Base-by-base conservation (phyloP, 345 rosid genomes). In the Eutrema heterophyllum region DNA sequence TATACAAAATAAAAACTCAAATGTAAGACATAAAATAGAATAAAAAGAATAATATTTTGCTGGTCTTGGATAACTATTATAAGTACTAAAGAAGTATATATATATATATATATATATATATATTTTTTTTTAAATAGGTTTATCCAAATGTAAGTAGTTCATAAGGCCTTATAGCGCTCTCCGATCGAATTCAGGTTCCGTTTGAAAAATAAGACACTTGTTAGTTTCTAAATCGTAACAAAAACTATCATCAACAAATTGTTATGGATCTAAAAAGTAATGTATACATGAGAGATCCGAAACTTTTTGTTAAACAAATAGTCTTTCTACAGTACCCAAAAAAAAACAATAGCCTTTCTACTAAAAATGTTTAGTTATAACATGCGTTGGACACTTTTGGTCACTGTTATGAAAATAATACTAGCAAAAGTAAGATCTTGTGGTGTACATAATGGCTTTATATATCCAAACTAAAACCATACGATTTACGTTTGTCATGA, bases 401-500 rank as follows among this genome's bases (percentile, higher is more conserved):
- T 45, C 24, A 55, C 10, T 9, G 16, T 56, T 38, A 56, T 48
- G 61, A 67, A 60, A 40, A 26, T 50, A 18, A 63, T 55, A 11
- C 32, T 57, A 40, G 18, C 46, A 50, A 30, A 62, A 16, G 40
- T 50, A 54, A 45, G 29, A 53, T 69, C 21, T 11, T 16, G 57
- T 75, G 70, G 58, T 53, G 49, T 68, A 54, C 7, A 52, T 21
- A 43, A 36, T 60, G 46, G 68, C 60, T 33, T 57, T 67, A 51
- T 44, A 63, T 8, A 66, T 57, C 57, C 9, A 75, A 26, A 35
- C 26, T 35, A 54, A 61, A 57, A 15, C 45, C 59, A 75, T 53
- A 44, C 18, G 57, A 44, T 52, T 33, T 54, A 63, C 65, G 70
- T 69, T n/a, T 62, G 52, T 62, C 58, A 62, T 44, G 58, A 75